Conservation (phyloP, 2,329 filamentous ascomycete species). For the Dactylellina sp. region DNA sequence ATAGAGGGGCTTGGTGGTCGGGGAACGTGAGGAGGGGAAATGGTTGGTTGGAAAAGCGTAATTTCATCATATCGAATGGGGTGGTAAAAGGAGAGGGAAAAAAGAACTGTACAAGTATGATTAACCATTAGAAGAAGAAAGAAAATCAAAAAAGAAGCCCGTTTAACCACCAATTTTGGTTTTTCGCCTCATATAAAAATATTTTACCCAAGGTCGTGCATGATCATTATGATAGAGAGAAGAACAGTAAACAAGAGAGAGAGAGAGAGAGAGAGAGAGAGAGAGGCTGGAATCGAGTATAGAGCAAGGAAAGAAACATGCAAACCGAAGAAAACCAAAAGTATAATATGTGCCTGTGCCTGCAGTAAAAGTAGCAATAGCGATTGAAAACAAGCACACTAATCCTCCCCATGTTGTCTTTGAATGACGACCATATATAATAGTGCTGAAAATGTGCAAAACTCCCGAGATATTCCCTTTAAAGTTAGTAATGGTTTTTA, state of each 20-base stretch:
- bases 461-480: slow-evolving; percentile 6
- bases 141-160: slow-evolving; percentile 15
- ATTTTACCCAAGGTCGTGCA: slow-evolving; percentile 50
- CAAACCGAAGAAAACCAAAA: slow-evolving; percentile 19
- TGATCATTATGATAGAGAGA: slow-evolving; percentile 47
- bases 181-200: slow-evolving; percentile 51
- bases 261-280: slow-evolving; percentile 15
- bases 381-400: slow-evolving; percentile 22
- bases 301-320: slow-evolving; percentile 34
- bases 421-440: slow-evolving; percentile 1
- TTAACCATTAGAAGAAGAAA: slow-evolving; percentile 38
- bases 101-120: slow-evolving; percentile 26
- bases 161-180: slow-evolving; percentile 35
- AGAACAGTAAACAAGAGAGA: too few relatives aligned
- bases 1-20: not conserved
- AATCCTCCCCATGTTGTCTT: slow-evolving; percentile 1
- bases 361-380: slow-evolving; percentile 40
- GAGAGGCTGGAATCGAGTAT: not conserved
- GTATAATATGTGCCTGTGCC: slow-evolving; percentile 46
- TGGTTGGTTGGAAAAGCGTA: slow-evolving; percentile 1
- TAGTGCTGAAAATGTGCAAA: not conserved
- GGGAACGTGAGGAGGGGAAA: not conserved
- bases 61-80: slow-evolving; percentile 7
- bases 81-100: slow-evolving; percentile 7
- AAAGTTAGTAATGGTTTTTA: not conserved